Conservation (phyloP, 805 yeast genomes). For the Pichia heedii region DNA sequence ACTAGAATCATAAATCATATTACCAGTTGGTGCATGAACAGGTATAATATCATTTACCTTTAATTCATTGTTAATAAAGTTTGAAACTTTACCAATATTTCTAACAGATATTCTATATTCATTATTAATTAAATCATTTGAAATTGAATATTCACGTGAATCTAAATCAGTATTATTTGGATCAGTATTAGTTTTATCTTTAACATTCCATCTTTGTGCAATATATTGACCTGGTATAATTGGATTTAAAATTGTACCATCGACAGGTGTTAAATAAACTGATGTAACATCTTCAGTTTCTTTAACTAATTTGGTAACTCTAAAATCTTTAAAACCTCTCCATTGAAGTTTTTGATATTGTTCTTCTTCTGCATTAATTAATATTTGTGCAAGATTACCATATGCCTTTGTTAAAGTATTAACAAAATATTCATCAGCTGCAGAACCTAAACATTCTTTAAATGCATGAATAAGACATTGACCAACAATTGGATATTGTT, state of each 20-base stretch:
- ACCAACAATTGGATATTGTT: conserved; percentile 63
- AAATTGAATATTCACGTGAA: conserved; percentile 54
- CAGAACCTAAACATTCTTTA: conserved; percentile 42
- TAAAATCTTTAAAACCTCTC: conserved; percentile 51
- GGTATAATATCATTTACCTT: conserved; percentile 39
- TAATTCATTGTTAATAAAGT: conserved; percentile 38
- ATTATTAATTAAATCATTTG: conserved; percentile 28
- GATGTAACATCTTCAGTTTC: conserved; percentile 44
- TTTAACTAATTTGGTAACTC: conserved; percentile 30
- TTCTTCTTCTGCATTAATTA: conserved; percentile 46
- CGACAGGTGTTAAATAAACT: conserved; percentile 40
- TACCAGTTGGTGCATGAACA: conserved; percentile 55
- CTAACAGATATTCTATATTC: conserved; percentile 53
- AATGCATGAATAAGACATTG: conserved; percentile 45
- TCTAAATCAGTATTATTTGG: conserved; percentile 22
- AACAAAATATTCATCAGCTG: conserved; percentile 51
- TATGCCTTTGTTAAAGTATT: conserved; percentile 63
- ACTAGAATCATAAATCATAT: conserved; percentile 29
- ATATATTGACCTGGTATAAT: conserved; percentile 39
- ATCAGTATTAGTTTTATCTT: conserved; percentile 29
- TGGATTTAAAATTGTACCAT: conserved; percentile 24
- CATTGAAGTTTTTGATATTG: conserved; percentile 38
- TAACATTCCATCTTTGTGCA: conserved; percentile 26
- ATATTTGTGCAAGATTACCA: conserved; percentile 48
- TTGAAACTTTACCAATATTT: conserved; percentile 44